These are phyloP conservation scores for Phytophthora pseudosyringae DNA, from an alignment of 352 stramenopile species.

Conservation along the genomic window DNA sequence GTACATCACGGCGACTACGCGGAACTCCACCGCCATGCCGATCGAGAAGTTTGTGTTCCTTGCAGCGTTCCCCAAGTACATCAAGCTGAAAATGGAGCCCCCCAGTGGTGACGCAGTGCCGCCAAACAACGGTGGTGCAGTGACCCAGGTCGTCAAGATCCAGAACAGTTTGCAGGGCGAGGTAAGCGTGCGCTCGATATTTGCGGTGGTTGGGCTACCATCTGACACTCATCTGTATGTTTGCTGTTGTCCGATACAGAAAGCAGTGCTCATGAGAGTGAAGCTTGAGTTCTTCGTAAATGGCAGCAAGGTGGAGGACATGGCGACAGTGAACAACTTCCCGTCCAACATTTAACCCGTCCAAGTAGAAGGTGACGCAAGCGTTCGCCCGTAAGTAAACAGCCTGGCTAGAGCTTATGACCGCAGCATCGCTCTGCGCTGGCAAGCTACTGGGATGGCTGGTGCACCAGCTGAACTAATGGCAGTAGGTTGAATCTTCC, in stretches of 20 bases:
- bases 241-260: conserved; percentile 46
- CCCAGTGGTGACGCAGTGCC: conserved; percentile 92
- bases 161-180: conserved; percentile 95
- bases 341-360: conserved; percentile 66
- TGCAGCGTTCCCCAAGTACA: conserved; percentile 97
- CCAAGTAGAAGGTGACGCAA: conserved; percentile 24
- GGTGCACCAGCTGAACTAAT: conserved; percentile 10
- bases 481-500: neutral
- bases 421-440: conserved; percentile 18
- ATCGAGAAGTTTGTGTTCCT: conserved; percentile 95
- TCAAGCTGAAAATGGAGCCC: conserved; percentile 98
- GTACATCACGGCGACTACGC: conserved; percentile 92
- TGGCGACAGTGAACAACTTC: conserved; percentile 82
- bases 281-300: conserved; percentile 88
- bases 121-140: conserved; percentile 68
- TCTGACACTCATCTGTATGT: conserved; percentile 19
- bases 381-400: conserved; percentile 1
- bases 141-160: conserved; percentile 97
- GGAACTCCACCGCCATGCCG: conserved; percentile 88
- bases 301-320: conserved; percentile 86
- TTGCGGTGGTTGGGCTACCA: neutral
- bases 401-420: conserved; percentile 22
- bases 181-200: conserved; percentile 39
- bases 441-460: conserved; percentile 14
- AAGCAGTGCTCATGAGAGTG: conserved; percentile 88